A percentile compares a stretch with the other conserved stretches of the same genome.
Evolutionary conservation across 192 early-diverging fungal species (phyloP).

Genomic region (Dissophora globulifera): DNA sequence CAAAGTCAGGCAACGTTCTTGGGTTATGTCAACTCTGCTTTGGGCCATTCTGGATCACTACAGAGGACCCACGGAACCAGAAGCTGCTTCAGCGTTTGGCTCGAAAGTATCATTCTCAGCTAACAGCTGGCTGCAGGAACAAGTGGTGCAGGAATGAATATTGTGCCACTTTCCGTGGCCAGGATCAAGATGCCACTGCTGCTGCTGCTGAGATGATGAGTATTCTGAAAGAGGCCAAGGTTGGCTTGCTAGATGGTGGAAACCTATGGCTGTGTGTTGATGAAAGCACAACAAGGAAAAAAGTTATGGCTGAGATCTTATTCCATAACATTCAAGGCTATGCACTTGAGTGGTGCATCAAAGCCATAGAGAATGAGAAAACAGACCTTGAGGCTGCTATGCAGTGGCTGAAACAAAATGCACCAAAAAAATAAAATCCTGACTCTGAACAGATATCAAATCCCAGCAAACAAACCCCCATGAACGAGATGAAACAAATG

Average conservation of each 20-base stretch:
- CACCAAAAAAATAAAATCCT: slow-evolving; percentile 49
- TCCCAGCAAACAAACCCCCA: too few species aligned
- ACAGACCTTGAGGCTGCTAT: slow-evolving; percentile 63
- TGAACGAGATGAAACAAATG: too few species aligned
- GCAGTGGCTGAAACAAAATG: slow-evolving; percentile 70
- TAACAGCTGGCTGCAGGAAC: slow-evolving; percentile 82
- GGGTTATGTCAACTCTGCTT: slow-evolving; percentile 82
- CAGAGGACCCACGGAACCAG: slow-evolving; percentile 78
- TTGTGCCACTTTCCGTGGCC: slow-evolving; percentile 15
- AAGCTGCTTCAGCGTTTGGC: slow-evolving; percentile 80
- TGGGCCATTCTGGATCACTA: slow-evolving; percentile 81
- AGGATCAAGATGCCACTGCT: slow-evolving; percentile 67
- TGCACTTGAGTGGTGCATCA: slow-evolving; percentile 73
- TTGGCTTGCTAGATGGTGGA: slow-evolving; percentile 20
- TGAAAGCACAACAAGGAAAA: slow-evolving; percentile 61
- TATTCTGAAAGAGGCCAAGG: slow-evolving; percentile 56
- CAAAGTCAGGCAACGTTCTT: slow-evolving; percentile 61
- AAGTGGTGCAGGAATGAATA: slow-evolving; percentile 69
- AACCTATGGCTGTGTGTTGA: slow-evolving; percentile 72
- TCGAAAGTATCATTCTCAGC: slow-evolving; percentile 75
- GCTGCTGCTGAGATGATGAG: slow-evolving; percentile 68
- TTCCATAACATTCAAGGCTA: slow-evolving; percentile 41
- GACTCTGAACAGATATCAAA: too few species aligned
- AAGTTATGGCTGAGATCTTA: slow-evolving; percentile 58
- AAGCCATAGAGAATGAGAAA: slow-evolving; percentile 66